phyloP scores from a whole-genome alignment of 2,329 filamentous ascomycete species.

The Myriangium duriaei region DNA sequence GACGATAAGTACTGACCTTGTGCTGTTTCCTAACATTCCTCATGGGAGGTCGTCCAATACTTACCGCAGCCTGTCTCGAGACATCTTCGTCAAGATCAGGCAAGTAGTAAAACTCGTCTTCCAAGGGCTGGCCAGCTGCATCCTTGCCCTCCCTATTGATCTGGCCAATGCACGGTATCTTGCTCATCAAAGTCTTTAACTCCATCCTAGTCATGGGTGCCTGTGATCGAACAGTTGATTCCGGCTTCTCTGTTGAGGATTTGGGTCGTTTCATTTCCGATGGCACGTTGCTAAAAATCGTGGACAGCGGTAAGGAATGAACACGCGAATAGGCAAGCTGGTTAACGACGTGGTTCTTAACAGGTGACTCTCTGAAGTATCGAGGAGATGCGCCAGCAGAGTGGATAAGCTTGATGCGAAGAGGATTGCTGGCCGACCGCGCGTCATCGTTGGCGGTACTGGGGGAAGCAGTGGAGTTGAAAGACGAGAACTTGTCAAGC shows the following conservation, averaged over 20 bases:
- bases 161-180: conserved; percentile 69
- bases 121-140: conserved; percentile 80
- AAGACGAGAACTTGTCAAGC: conserved; percentile 67
- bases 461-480: conserved; percentile 55
- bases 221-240: conserved; percentile 13
- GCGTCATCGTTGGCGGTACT: conserved; percentile 17
- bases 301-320: conserved; percentile 80
- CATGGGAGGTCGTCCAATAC: conserved; percentile 77
- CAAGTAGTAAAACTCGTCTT: conserved; percentile 96
- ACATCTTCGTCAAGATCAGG: conserved; percentile 75
- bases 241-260: conserved; percentile 13
- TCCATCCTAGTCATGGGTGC: conserved; percentile 45
- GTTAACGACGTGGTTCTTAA: conserved; percentile 83
- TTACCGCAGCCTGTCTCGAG: conserved; percentile 66
- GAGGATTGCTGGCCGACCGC: conserved; percentile 14
- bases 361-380: conserved; percentile 28
- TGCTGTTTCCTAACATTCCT: conserved; percentile 88
- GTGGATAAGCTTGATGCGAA: conserved; percentile 16
- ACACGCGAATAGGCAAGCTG: conserved; percentile 90
- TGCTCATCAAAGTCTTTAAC: conserved; percentile 60
- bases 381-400: conserved; percentile 3
- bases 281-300: conserved; percentile 82
- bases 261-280: conserved; percentile 26
- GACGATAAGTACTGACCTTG: conserved; percentile 55
- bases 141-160: conserved; percentile 89